Evolutionary conservation across 2,329 filamentous ascomycete genomes (phyloP).

Genomic region (Botryotinia convoluta): DNA sequence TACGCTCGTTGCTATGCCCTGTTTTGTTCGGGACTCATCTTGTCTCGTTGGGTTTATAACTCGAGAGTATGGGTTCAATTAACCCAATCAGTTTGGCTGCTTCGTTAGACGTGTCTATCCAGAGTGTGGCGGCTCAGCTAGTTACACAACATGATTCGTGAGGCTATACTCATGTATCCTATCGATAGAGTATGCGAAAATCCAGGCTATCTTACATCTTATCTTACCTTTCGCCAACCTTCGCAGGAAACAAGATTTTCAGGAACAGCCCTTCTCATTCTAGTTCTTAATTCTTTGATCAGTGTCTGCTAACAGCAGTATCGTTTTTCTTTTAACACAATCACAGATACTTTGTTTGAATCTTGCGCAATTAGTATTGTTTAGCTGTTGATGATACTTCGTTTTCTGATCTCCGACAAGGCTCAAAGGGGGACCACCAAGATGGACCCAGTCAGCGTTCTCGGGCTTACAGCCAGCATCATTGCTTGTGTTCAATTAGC

Average conservation of each 20-base stretch:
- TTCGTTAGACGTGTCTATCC: not conserved
- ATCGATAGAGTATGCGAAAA: not conserved
- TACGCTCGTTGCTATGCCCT: not conserved
- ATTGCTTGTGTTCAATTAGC: conserved; percentile 6
- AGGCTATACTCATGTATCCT: not conserved
- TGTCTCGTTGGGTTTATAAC: not conserved
- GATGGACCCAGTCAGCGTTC: conserved; percentile 5
- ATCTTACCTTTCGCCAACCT: not conserved
- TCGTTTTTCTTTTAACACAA: not conserved
- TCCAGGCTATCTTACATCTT: not conserved
- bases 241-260: not conserved
- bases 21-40: not conserved
- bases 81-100: not conserved
- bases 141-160: not conserved
- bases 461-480: conserved; percentile 6
- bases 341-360: not conserved
- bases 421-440: not conserved
- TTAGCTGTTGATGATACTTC: not conserved
- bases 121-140: not conserved
- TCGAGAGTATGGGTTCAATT: not conserved
- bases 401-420: not conserved
- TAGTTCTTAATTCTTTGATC: not conserved
- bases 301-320: not conserved
- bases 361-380: not conserved
- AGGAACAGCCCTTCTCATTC: not conserved